Evolutionary conservation across 2,329 filamentous ascomycete species (phyloP).

Genomic region (Furcasterigmium sp.): DNA sequence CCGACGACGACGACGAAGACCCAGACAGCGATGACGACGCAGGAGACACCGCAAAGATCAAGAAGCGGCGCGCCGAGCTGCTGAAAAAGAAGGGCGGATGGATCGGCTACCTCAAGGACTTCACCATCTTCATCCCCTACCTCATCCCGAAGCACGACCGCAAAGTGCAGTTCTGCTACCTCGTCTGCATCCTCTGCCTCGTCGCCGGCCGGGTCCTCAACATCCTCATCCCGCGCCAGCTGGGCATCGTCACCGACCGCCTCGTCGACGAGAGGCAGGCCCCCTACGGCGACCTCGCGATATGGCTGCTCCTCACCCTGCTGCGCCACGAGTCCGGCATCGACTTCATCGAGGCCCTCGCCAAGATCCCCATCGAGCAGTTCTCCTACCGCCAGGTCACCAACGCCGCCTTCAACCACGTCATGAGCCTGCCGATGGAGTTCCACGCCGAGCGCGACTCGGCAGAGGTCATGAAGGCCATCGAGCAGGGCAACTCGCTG

Average conservation of each 20-base stretch:
- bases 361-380: conserved; percentile 27
- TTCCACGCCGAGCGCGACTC: conserved; percentile 64
- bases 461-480: conserved; percentile 58
- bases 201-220: conserved; percentile 18
- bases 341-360: conserved; percentile 15
- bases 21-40: conserved; percentile 16
- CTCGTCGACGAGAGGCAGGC: conserved; percentile 14
- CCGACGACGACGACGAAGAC: conserved; percentile 3
- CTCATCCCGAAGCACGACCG: conserved; percentile 22
- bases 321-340: conserved; percentile 3
- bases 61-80: conserved; percentile 17
- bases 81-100: conserved; percentile 23
- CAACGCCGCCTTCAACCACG: conserved; percentile 58
- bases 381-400: conserved; percentile 48
- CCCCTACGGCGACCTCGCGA: conserved; percentile 1
- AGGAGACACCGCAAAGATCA: conserved; percentile 16
- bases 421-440: conserved; percentile 65
- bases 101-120: conserved; percentile 23
- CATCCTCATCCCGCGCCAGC: conserved; percentile 23
- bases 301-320: conserved; percentile 5
- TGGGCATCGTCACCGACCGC: conserved; percentile 23
- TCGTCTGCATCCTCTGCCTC: conserved; percentile 17
- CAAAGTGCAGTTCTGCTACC: conserved; percentile 22
- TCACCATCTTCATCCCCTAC: conserved; percentile 22
- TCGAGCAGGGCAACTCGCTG: conserved; percentile 58